Evolutionary conservation across 1,284 basidiomycete genomes (phyloP).

Genomic region (Anthracocystis setariae): DNA sequence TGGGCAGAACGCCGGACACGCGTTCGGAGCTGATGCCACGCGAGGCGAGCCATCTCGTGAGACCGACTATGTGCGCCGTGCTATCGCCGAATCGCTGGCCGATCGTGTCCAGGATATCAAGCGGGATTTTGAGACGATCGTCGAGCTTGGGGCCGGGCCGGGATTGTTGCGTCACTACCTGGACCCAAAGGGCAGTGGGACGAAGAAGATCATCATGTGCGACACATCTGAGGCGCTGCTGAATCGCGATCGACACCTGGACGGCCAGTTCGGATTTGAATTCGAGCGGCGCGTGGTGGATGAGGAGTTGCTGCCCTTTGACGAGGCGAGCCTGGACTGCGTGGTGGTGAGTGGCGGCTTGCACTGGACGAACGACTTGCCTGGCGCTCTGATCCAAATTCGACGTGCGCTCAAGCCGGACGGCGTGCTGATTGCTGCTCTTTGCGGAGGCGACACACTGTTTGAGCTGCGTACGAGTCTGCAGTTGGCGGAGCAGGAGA

Average conservation of each 20-base stretch:
- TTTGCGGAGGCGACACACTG: constrained; percentile 94
- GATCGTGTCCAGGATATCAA: constrained; percentile 91
- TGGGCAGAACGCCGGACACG: constrained; percentile 12
- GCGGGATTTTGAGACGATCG: constrained; percentile 79
- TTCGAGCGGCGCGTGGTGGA: constrained; percentile 62
- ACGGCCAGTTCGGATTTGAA: constrained; percentile 52
- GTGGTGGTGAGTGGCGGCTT: constrained; percentile 89
- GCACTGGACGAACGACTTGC: constrained; percentile 98
- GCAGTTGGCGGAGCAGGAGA: constrained; percentile 92
- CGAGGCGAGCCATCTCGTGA: constrained; percentile 73
- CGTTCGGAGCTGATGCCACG: constrained; percentile 35
- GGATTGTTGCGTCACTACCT: constrained; percentile 89
- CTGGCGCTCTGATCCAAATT: constrained; percentile 90
- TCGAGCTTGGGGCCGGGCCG: constrained; percentile 94
- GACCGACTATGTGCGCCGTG: constrained; percentile 91
- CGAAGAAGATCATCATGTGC: constrained; percentile 81
- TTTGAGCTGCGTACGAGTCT: constrained; percentile 91
- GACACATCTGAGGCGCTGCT: constrained; percentile 75
- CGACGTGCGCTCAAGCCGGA: constrained; percentile 86
- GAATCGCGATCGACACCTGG: constrained; percentile 53
- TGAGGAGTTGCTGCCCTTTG: constrained; percentile 70
- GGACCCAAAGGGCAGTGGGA: constrained; percentile 75
- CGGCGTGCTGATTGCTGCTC: constrained; percentile 91
- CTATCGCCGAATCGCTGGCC: constrained; percentile 87
- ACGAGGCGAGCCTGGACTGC: constrained; percentile 84